Evolutionary conservation across 2,329 filamentous ascomycete genomes (phyloP), one percentile per base, ranked within the genome.

Genomic region (Plectosphaerella cucumerina): DNA sequence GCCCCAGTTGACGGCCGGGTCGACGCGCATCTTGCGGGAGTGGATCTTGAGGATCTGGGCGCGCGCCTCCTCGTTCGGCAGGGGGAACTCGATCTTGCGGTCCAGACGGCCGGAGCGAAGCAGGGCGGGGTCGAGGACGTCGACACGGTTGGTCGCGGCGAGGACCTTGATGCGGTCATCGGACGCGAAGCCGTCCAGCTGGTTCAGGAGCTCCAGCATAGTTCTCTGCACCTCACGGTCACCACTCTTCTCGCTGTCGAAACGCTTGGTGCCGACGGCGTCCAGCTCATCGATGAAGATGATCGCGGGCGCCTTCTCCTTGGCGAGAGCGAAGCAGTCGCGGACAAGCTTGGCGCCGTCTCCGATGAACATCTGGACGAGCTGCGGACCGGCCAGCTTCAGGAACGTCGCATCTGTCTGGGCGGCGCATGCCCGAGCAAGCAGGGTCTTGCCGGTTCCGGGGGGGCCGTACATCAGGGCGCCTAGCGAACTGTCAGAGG

Each of bases 281-380:
- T 99, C 94, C 57, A 99, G 76, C 73, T 99, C 94, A 73, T 99
- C 94, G 63, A 99, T 97, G 78, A 99, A 99, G 71, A 99, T 99
- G 70, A 99, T 99, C 52, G 94, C 91, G 1, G 94, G 95, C 0
- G 94, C 94, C 78, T 99, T 99, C 73, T 99, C 94, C 71, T 99
- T 99, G 49, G 94, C 94, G 14, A 99, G 78, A 2, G 94, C 94
- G 68, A 99, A 99, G 73, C 90, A 96, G 74, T 99, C 94, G 53
- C 94, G 89, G 41, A 99, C 94, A 26, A 99, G 82, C 74, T 99
- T 99, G 42, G 95, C 94, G 64, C 94, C 94, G 60, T 99, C 95
- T 68, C 94, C 94, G 39, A 99, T 99, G 70, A 97, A 99, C 94
- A 97, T 99, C 70, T 99, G 94, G 26, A 99, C 94, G 37, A 99